Percentiles rank a stretch among this genome's conserved stretches.
Conservation (phyloP, 371 early-diverging fungal genomes). For the Zopfochytrium polystomum region DNA sequence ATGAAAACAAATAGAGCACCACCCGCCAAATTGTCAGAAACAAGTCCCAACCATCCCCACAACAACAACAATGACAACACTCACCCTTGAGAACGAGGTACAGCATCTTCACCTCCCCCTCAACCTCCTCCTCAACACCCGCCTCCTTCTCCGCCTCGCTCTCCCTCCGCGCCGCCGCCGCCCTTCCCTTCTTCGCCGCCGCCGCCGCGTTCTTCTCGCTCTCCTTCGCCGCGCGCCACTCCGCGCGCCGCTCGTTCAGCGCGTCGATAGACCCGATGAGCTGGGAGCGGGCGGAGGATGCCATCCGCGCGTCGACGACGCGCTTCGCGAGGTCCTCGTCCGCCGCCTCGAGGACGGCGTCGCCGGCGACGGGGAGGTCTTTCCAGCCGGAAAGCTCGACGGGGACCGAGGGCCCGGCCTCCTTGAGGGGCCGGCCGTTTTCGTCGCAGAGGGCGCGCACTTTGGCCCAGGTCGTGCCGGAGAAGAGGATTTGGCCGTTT, state of each 20-base stretch:
- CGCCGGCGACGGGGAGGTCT: constrained; percentile 86
- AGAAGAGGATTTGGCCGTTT: constrained; percentile 74
- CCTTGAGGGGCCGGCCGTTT: constrained; percentile 62
- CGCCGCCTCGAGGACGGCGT: constrained; percentile 75
- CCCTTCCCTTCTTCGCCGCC: constrained; percentile 55
- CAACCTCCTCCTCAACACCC: no score
- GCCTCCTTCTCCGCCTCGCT: constrained; percentile 27
- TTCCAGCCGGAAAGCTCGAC: constrained; percentile 92
- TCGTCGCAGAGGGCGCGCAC: constrained; percentile 83
- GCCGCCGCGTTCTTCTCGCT: no score
- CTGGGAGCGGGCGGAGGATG: constrained; percentile 58
- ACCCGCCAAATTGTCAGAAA: no score
- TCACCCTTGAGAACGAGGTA: constrained; percentile 46
- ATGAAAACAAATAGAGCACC: constrained; percentile 11
- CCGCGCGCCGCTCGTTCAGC: constrained; percentile 74
- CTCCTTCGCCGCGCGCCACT: constrained; percentile 62
- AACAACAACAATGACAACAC: constrained; percentile 48
- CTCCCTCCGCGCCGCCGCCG: constrained; percentile 54
- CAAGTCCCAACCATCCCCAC: no score
- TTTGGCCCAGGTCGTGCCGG: constrained; percentile 77
- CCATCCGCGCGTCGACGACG: constrained; percentile 65
- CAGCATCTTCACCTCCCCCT: constrained; percentile 18
- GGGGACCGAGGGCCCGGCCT: constrained; percentile 85
- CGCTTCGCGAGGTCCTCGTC: constrained; percentile 73
- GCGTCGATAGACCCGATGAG: constrained; percentile 66